Percentiles rank a stretch among this genome's conserved stretches.
These are phyloP conservation scores for Blakeslea trispora DNA, from an alignment of 371 early-diverging fungal genomes.

Conservation along the genomic window DNA sequence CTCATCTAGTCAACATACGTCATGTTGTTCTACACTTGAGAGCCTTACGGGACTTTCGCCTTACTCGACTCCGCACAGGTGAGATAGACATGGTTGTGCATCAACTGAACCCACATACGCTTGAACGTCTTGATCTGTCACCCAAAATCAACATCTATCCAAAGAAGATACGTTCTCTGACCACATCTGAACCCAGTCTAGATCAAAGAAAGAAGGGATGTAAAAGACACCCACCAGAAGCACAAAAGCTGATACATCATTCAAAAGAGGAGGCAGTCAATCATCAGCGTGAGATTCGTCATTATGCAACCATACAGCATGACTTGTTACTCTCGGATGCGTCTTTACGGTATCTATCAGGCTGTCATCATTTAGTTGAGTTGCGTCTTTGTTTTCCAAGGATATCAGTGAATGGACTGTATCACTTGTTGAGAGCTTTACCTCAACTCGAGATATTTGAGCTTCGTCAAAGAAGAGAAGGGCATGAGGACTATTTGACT, in stretches of 20 bases:
- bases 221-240: background rate
- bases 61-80: constrained; percentile 37
- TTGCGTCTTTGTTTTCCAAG: background rate
- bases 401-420: background rate
- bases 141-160: constrained; percentile 27
- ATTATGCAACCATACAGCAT: background rate
- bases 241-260: background rate
- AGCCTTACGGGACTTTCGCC: constrained; percentile 34
- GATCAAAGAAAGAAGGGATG: no score
- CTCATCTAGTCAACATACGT: constrained; percentile 18
- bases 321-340: background rate
- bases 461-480: background rate
- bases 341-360: background rate
- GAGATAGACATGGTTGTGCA: constrained; percentile 26
- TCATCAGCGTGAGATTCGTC: background rate
- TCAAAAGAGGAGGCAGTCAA: background rate
- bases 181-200: no score
- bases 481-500: background rate
- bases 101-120: constrained; percentile 13
- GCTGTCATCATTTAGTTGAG: background rate
- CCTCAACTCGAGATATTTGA: background rate
- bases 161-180: background rate
- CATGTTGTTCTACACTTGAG: constrained; percentile 19
- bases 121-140: constrained; percentile 31
- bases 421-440: background rate